Conservation (phyloP, 1,284 basidiomycete species). For the Polyporus tsugae region DNA sequence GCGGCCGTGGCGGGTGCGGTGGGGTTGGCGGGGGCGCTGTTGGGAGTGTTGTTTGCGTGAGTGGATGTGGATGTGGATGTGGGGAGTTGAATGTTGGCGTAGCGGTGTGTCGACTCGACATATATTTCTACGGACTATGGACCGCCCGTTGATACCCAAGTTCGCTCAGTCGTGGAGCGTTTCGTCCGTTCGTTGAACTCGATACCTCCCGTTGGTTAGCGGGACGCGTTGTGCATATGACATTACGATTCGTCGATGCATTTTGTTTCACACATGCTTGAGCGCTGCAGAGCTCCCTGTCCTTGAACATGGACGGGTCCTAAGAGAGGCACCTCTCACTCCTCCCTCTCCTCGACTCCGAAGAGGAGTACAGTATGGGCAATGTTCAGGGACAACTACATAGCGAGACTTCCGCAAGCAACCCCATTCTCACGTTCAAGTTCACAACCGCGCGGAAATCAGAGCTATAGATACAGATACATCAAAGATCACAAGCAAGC, state of each 20-base stretch:
- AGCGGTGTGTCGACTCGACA: not conserved
- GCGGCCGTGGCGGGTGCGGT: conserved; percentile 2
- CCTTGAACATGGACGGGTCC: too few relatives aligned
- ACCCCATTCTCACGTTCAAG: not conserved
- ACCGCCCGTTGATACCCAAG: not conserved
- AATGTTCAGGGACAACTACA: too few relatives aligned
- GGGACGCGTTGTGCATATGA: not conserved
- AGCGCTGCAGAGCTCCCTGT: not conserved
- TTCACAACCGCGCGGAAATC: too few relatives aligned
- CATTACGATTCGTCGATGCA: conserved; percentile 1
- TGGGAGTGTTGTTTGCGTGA: conserved; percentile 7
- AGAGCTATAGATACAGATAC: conserved; percentile 2
- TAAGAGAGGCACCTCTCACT: too few relatives aligned
- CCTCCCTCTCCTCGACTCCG: too few relatives aligned
- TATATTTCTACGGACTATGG: not conserved
- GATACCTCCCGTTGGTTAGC: not conserved
- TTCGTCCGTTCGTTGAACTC: not conserved
- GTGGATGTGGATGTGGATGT: not conserved
- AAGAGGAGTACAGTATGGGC: too few relatives aligned
- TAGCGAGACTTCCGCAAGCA: too few relatives aligned
- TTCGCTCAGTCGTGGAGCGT: not conserved
- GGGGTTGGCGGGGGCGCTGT: conserved; percentile 6
- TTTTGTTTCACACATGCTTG: not conserved
- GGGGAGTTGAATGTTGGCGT: not conserved
- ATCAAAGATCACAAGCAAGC: not conserved